Percentiles rank a stretch among this genome's conserved stretches.
These are phyloP conservation scores for Backusella circina DNA, from an alignment of 192 early-diverging fungal species.

Conservation along the genomic window DNA sequence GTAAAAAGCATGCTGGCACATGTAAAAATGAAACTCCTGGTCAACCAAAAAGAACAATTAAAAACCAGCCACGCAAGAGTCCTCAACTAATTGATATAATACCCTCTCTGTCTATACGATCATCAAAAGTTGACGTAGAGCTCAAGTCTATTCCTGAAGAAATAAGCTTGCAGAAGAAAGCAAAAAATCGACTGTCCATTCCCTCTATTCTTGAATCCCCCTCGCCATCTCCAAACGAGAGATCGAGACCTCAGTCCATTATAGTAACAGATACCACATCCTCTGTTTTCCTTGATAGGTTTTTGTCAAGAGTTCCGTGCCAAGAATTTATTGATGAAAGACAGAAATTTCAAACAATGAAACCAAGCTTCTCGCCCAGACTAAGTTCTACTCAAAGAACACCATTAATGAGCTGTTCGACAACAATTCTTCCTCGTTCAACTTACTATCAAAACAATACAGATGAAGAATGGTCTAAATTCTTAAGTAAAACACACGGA, in stretches of 20 bases:
- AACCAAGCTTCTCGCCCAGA: neutral
- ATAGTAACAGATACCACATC: neutral
- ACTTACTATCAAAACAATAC: neutral
- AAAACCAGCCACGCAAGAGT: neutral
- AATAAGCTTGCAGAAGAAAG: neutral
- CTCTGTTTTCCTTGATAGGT: neutral
- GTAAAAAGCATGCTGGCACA: neutral
- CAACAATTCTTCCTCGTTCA: neutral
- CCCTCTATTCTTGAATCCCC: neutral
- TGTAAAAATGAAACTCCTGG: neutral
- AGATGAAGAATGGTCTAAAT: neutral
- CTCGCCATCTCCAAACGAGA: neutral
- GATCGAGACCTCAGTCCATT: neutral
- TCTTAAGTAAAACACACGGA: neutral
- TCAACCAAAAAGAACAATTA: neutral
- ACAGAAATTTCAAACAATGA: neutral
- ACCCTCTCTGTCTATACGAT: neutral
- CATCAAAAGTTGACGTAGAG: neutral
- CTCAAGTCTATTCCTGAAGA: neutral
- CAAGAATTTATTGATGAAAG: neutral
- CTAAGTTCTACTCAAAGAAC: neutral
- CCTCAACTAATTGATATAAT: neutral
- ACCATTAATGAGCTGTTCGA: neutral
- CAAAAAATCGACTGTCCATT: neutral
- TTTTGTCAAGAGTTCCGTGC: neutral